Percentiles rank a stretch among this genome's conserved stretches.
These are phyloP conservation scores for Fusarium siculi DNA, from an alignment of 2,329 filamentous ascomycete genomes.

Conservation along the genomic window DNA sequence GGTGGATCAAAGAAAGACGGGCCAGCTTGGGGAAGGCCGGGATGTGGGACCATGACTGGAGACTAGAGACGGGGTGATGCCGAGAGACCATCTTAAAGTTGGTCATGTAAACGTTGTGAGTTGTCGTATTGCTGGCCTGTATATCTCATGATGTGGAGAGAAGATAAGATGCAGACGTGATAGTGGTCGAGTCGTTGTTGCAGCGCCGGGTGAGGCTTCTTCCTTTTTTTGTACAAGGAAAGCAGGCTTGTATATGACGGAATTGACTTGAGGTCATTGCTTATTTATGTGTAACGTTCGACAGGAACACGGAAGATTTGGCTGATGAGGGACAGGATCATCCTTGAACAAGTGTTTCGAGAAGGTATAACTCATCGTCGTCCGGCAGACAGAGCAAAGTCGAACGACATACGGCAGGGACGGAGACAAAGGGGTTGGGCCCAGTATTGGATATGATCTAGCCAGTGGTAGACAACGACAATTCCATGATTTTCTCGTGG, in stretches of 20 bases:
- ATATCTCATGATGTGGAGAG: conserved; percentile 13
- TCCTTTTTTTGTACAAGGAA: neutral
- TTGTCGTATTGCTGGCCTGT: conserved; percentile 14
- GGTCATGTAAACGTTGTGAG: conserved; percentile 28
- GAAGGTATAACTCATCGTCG: conserved; percentile 21
- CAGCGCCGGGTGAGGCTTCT: conserved; percentile 14
- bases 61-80: conserved; percentile 22
- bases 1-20: conserved; percentile 41
- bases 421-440: conserved; percentile 2
- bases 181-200: conserved; percentile 20
- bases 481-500: neutral
- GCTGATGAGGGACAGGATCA: conserved; percentile 12
- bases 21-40: conserved; percentile 41
- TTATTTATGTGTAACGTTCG: conserved; percentile 26
- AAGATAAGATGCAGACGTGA: neutral
- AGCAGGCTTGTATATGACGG: neutral
- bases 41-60: conserved; percentile 43
- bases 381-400: conserved; percentile 18
- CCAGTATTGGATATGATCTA: conserved; percentile 6
- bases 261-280: conserved; percentile 2
- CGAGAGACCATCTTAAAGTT: conserved; percentile 28
- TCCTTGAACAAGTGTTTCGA: conserved; percentile 14
- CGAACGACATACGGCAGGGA: conserved; percentile 26
- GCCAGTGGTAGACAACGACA: neutral
- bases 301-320: conserved; percentile 28